phyloP scores from a whole-genome alignment of 2,329 filamentous ascomycete genomes.

The Aspergillus arachidicola region DNA sequence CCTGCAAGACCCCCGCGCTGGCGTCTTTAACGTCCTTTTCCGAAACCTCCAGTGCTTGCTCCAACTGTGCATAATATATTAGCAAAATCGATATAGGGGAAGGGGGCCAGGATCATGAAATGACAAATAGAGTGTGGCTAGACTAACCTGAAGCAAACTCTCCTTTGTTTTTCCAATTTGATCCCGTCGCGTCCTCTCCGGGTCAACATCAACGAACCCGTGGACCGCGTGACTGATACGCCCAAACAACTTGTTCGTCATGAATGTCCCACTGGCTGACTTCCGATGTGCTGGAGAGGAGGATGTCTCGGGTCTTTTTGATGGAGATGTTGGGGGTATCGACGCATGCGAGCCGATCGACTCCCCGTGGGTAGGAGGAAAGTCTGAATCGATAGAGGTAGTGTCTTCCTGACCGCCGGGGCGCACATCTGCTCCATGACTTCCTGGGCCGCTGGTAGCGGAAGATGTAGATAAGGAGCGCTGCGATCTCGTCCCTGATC shows the following conservation, averaged over 20 bases:
- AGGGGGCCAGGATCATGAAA: not conserved
- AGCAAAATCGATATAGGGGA: not conserved
- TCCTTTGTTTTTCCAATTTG: constrained; percentile 95
- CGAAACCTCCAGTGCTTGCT: constrained; percentile 85
- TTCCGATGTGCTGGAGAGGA: constrained; percentile 68
- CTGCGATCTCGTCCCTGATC: constrained; percentile 52
- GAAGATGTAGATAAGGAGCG: constrained; percentile 66
- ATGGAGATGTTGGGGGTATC: constrained; percentile 69
- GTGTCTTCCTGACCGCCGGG: constrained; percentile 72
- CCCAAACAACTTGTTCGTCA: constrained; percentile 91
- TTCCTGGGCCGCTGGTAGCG: constrained; percentile 42
- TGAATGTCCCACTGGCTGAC: constrained; percentile 81
- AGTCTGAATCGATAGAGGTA: constrained; percentile 92
- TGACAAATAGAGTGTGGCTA: not conserved
- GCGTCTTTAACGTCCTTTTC: constrained; percentile 93
- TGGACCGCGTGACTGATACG: constrained; percentile 94
- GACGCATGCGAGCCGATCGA: constrained; percentile 63
- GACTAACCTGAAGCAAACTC: constrained; percentile 64
- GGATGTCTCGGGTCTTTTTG: constrained; percentile 38
- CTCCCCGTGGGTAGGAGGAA: constrained; percentile 84
- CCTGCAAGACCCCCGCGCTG: constrained; percentile 81
- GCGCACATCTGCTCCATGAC: constrained; percentile 48
- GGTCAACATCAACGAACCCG: constrained; percentile 93
- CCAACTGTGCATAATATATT: constrained; percentile 61
- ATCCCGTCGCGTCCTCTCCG: constrained; percentile 87